Base-by-base conservation (phyloP, 805 yeast genomes). In the Kodamaea fukazawae region DNA sequence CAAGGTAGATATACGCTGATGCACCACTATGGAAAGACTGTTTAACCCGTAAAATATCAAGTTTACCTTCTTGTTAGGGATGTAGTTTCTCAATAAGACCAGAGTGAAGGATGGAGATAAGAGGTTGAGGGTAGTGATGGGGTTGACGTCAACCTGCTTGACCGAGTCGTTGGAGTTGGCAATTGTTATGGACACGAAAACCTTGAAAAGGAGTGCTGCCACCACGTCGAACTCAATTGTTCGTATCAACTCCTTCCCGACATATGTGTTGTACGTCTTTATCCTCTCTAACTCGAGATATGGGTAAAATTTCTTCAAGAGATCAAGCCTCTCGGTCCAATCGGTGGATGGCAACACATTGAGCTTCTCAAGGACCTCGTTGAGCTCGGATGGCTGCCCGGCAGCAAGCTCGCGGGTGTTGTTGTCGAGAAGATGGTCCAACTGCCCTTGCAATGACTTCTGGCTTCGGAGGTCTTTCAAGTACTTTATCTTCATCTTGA, bases 301-400 rank as follows among this genome's bases (percentile, higher is more conserved):
- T 1, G 64, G 61, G 36, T 46, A 53, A 40, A 67, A 64, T 38
- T 46, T 47, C 35, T 48, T 54, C 12, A 63, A 30, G n/a, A 39
- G 31, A 3, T 30, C 25, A 11, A 43, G 34, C 9, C 49, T 32
- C 11, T 38, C 40, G 7, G 36, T 18, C 67, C 70, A 64, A 34
- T 66, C 58, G 7, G 46, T 43, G 3, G 71, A 60, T 2, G 73
- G 72, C 4, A 55, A 50, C 4, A 67, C 71, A 34, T 61, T 52
- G 36, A 67, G 44, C 15, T 55, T 54, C 7, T 57, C 49, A 10
- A 57, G 27, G 3, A 60, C 46, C 10, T 42, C 44, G 14, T 42
- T 43, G 14, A 54, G 53, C 34, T 60, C 15, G 31, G 31, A 12
- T 15, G 15, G 29, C 13, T n/a, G 10, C 7, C 30, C 30, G 14